Conservation (phyloP, 192 early-diverging fungal genomes). For the Backusella luteola region DNA sequence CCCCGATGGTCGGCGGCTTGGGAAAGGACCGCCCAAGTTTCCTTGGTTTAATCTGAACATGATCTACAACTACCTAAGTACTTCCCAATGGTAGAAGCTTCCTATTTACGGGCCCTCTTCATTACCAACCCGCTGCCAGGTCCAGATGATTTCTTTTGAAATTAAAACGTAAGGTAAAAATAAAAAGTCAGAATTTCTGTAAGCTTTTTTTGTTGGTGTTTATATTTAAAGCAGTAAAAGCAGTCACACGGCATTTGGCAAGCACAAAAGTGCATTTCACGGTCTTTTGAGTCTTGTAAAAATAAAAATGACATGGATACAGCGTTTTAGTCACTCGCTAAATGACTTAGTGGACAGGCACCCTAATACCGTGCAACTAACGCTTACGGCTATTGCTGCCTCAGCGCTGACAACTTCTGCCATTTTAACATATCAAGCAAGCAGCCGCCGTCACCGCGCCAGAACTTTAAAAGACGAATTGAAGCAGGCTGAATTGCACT, state of each 20-base stretch:
- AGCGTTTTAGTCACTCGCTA: neutral
- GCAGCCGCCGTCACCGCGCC: constrained; percentile 44
- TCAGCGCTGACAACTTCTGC: constrained; percentile 60
- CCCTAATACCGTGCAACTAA: constrained; percentile 20
- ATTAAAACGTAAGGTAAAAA: too few relatives aligned
- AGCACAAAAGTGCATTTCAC: neutral
- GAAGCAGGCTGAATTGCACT: constrained; percentile 22
- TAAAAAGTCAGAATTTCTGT: too few relatives aligned
- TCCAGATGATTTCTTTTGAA: too few relatives aligned
- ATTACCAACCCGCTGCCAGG: too few relatives aligned
- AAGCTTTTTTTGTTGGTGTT: too few relatives aligned
- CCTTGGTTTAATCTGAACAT: too few relatives aligned
- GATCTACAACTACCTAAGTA: too few relatives aligned
- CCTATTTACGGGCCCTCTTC: too few relatives aligned
- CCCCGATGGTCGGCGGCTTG: too few relatives aligned
- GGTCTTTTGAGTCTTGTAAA: neutral
- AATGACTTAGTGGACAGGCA: neutral
- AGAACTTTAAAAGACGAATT: constrained; percentile 59
- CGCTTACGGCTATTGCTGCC: constrained; percentile 58
- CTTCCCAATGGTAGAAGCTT: too few relatives aligned
- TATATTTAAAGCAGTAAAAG: neutral
- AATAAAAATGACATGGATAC: neutral
- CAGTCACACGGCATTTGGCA: neutral
- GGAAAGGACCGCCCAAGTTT: too few relatives aligned
- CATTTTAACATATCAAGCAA: constrained; percentile 53